Conservation (phyloP, 768 basidiomycete species). For the Mycena alexandri region DNA sequence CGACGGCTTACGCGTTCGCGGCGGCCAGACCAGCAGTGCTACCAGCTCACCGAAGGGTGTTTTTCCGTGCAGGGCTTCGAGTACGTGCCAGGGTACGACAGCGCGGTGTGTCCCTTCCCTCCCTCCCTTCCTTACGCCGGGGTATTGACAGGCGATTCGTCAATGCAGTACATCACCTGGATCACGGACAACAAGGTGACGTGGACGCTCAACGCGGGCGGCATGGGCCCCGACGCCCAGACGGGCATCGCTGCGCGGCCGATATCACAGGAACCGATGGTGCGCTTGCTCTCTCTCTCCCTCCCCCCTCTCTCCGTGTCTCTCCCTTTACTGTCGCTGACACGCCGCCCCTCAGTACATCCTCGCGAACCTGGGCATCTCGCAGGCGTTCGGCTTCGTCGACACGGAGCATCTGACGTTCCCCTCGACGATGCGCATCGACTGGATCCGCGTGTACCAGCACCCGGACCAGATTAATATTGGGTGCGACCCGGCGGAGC, state of each 20-base stretch:
- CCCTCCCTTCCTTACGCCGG: conserved; percentile 38
- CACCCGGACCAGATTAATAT: conserved; percentile 61
- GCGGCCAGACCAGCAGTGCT: conserved; percentile 57
- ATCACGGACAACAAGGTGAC: conserved; percentile 65
- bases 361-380: conserved; percentile 80
- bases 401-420: conserved; percentile 68
- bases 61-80: conserved; percentile 68
- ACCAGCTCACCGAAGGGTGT: conserved; percentile 56
- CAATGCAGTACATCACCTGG: conserved; percentile 73
- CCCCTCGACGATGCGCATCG: conserved; percentile 76
- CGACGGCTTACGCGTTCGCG: too few relatives aligned
- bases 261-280: conserved; percentile 82
- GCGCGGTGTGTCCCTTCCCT: conserved; percentile 53
- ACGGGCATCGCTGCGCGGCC: conserved; percentile 69
- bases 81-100: conserved; percentile 61
- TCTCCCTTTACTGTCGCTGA: background rate
- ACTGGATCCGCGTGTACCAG: conserved; percentile 88
- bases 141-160: conserved; percentile 41
- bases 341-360: conserved; percentile 62
- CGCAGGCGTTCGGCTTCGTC: conserved; percentile 74
- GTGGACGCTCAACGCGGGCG: conserved; percentile 68
- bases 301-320: conserved; percentile 32
- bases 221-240: conserved; percentile 62
- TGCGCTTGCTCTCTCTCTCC: conserved; percentile 40
- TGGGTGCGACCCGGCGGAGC: conserved; percentile 78